These are phyloP conservation scores for Lithohypha guttulata DNA, from an alignment of 2,329 filamentous ascomycete species.

Conservation along the genomic window DNA sequence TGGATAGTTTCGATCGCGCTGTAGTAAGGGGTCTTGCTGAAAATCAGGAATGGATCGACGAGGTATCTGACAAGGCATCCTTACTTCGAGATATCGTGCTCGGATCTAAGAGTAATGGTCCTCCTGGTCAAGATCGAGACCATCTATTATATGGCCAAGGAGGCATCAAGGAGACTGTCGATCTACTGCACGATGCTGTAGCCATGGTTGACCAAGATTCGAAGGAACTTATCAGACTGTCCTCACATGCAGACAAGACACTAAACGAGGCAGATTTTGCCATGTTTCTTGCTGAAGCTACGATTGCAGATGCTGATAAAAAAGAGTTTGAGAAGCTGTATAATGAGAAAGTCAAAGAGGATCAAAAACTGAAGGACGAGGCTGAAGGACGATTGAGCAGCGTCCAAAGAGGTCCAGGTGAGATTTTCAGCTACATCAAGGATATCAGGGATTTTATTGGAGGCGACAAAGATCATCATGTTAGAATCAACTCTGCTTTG, in stretches of 20 bases:
- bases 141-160: constrained; percentile 19
- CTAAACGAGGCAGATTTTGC: constrained; percentile 44
- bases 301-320: constrained; percentile 33
- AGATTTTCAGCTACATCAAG: constrained; percentile 29
- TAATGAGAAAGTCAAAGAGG: constrained; percentile 39
- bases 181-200: constrained; percentile 29
- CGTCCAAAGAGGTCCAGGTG: constrained; percentile 30
- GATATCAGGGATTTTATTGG: constrained; percentile 30
- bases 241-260: constrained; percentile 38
- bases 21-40: constrained; percentile 40
- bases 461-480: constrained; percentile 35
- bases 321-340: constrained; percentile 34
- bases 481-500: constrained; percentile 39
- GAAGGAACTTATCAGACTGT: constrained; percentile 36
- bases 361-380: constrained; percentile 35
- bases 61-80: constrained; percentile 34
- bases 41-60: constrained; percentile 42
- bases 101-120: constrained; percentile 24
- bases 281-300: constrained; percentile 44
- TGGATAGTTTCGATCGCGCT: constrained; percentile 40
- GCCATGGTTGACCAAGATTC: constrained; percentile 34
- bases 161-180: constrained; percentile 24
- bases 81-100: constrained; percentile 26
- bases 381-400: constrained; percentile 32
- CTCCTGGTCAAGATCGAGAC: constrained; percentile 28